These are phyloP conservation scores for Penicillium atrosanguineum DNA, from an alignment of 495 filamentous ascomycete genomes.

Conservation along the genomic window DNA sequence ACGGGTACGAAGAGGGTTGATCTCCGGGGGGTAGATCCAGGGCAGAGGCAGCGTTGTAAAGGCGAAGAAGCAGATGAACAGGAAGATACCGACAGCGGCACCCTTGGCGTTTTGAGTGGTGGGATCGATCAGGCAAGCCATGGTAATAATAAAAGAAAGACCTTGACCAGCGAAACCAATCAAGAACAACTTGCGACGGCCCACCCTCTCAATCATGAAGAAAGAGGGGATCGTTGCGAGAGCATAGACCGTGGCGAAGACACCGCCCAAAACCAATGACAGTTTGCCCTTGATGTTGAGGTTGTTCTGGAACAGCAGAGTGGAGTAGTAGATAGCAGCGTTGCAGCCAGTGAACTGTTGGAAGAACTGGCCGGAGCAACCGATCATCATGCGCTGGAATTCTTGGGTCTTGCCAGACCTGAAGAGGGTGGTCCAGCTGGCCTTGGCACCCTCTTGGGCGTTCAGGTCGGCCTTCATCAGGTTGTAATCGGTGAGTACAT, in stretches of 20 bases:
- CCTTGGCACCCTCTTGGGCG: conserved; percentile 32
- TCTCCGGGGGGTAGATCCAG: conserved; percentile 76
- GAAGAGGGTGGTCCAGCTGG: conserved; percentile 35
- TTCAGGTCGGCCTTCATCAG: conserved; percentile 43
- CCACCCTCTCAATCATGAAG: conserved; percentile 73
- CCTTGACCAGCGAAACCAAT: conserved; percentile 61
- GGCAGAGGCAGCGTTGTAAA: conserved; percentile 45
- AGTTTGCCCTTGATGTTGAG: conserved; percentile 58
- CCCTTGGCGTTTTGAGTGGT: conserved; percentile 29
- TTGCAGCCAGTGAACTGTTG: conserved; percentile 77
- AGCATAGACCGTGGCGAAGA: conserved; percentile 78
- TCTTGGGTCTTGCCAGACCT: conserved; percentile 45
- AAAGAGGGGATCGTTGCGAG: conserved; percentile 54
- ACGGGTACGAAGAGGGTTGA: conserved; percentile 71
- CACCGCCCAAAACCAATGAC: conserved; percentile 68
- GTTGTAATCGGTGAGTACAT: conserved; percentile 43
- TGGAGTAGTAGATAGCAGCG: conserved; percentile 82
- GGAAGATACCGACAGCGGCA: conserved; percentile 40
- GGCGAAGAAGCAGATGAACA: conserved; percentile 41
- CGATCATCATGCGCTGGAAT: conserved; percentile 43
- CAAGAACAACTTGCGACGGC: conserved; percentile 69
- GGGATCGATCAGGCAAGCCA: conserved; percentile 28
- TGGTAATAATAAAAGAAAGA: conserved; percentile 38
- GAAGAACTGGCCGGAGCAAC: conserved; percentile 59
- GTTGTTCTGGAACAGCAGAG: conserved; percentile 68